These are phyloP conservation scores for Huiozyma sinensis DNA, from an alignment of 805 yeast genomes.

Conservation along the genomic window DNA sequence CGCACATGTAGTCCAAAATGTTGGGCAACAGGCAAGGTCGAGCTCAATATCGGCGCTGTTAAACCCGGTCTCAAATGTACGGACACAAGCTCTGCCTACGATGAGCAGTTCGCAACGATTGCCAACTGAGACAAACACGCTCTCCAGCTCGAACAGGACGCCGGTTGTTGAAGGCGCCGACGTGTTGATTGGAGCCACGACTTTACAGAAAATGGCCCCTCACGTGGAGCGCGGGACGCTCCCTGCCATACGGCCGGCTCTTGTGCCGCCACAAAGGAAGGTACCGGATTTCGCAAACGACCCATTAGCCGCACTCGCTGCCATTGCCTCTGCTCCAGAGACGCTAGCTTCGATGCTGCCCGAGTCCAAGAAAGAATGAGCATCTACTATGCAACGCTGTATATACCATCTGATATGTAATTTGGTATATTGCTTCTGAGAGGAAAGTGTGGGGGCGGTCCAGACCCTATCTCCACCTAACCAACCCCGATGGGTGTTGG, in stretches of 20 bases:
- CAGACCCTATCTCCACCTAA: no score
- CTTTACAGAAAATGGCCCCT: not conserved
- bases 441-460: no score
- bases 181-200: not conserved
- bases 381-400: no score
- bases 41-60: conserved; percentile 10
- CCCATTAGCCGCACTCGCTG: conserved; percentile 30
- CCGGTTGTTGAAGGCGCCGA: not conserved
- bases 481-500: no score
- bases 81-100: not conserved
- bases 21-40: conserved; percentile 2
- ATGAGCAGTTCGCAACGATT: no score
- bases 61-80: conserved; percentile 6
- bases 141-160: not conserved
- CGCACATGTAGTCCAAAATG: not conserved
- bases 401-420: no score
- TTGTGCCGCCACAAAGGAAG: not conserved
- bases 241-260: not conserved
- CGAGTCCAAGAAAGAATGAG: not conserved
- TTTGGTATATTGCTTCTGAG: no score
- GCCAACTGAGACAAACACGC: no score
- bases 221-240: not conserved
- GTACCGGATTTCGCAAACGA: conserved; percentile 23
- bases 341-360: conserved; percentile 10
- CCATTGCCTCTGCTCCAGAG: conserved; percentile 29